Evolutionary conservation across 2,329 filamentous ascomycete genomes (phyloP).

Genomic region (Ophiocordyceps sinensis): DNA sequence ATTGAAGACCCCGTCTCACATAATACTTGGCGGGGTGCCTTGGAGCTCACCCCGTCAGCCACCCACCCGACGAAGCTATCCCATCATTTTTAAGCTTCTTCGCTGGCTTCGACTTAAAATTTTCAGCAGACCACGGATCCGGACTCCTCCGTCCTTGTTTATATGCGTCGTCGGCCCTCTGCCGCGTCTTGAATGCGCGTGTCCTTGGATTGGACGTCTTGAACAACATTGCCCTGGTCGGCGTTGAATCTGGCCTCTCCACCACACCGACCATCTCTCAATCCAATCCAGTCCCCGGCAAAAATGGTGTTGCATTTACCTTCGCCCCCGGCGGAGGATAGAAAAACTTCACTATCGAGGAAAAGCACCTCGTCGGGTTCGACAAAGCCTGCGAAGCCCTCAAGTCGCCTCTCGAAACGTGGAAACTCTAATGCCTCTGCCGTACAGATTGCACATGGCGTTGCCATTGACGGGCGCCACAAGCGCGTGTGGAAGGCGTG

Average conservation of each 20-base stretch:
- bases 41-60: no score
- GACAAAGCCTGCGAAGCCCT: slow-evolving; percentile 33
- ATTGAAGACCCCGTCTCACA: slow-evolving; percentile 1
- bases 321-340: slow-evolving; percentile 36
- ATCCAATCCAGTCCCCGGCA: no score
- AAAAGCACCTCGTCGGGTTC: slow-evolving; percentile 23
- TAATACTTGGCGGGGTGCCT: not conserved
- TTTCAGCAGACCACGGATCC: not conserved
- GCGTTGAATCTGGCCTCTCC: no score
- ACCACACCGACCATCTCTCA: no score
- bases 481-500: slow-evolving; percentile 55
- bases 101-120: slow-evolving; percentile 1
- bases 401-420: slow-evolving; percentile 37
- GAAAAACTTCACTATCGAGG: slow-evolving; percentile 20
- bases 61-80: not conserved
- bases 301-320: slow-evolving; percentile 34
- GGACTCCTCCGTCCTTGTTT: no score
- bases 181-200: no score
- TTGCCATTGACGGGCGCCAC: slow-evolving; percentile 38
- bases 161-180: no score
- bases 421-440: slow-evolving; percentile 23
- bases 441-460: slow-evolving; percentile 15
- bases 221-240: no score
- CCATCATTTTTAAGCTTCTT: slow-evolving; percentile 2
- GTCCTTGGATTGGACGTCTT: not conserved